These are phyloP conservation scores for Theobroma grandiflorum DNA, from an alignment of 441 rosid species.

Conservation along the genomic window DNA sequence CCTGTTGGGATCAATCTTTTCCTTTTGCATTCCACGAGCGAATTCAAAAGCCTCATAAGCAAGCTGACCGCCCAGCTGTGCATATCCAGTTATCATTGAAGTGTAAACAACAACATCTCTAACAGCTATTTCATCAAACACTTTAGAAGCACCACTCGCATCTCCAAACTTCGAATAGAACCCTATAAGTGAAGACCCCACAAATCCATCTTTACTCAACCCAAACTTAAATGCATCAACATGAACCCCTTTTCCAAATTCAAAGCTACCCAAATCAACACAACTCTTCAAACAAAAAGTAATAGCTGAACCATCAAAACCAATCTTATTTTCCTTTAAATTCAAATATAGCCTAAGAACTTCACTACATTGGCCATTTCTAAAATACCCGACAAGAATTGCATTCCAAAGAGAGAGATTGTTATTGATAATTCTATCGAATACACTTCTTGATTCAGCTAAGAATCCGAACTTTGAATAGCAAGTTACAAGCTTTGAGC, in stretches of 20 bases:
- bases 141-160: conserved; percentile 35
- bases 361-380: conserved; percentile 21
- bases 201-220: conserved; percentile 26
- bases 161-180: conserved; percentile 29
- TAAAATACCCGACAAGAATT: conserved; percentile 27
- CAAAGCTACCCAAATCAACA: conserved; percentile 25
- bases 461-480: conserved; percentile 28
- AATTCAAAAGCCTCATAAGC: conserved; percentile 36
- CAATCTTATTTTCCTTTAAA: conserved; percentile 32
- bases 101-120: conserved; percentile 46
- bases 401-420: conserved; percentile 33
- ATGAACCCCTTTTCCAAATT: conserved; percentile 39
- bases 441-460: conserved; percentile 33
- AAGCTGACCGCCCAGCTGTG: conserved; percentile 20
- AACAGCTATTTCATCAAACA: conserved; percentile 41
- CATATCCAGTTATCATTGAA: conserved; percentile 29
- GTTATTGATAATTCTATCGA: conserved; percentile 23
- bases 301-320: conserved; percentile 20
- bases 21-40: conserved; percentile 29
- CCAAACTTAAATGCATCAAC: conserved; percentile 41
- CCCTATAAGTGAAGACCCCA: conserved; percentile 38
- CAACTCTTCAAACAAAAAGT: conserved; percentile 36
- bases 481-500: conserved; percentile 32
- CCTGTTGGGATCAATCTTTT: conserved; percentile 34
- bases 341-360: conserved; percentile 33